Conservation (phyloP, 768 basidiomycete species). For the Rhizopogon sp. region DNA sequence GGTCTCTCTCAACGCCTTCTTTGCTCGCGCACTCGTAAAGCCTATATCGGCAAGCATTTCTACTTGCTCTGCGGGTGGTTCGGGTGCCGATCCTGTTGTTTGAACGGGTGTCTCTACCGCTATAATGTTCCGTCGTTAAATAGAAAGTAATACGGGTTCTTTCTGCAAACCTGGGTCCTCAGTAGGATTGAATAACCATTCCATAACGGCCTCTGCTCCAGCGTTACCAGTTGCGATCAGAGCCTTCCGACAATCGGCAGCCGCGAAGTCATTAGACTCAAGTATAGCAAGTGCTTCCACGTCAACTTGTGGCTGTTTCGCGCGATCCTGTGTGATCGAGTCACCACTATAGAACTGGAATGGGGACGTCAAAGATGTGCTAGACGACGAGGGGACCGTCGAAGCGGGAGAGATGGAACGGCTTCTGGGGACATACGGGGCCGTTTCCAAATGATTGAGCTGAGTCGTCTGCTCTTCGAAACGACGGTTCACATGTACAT, state of each 20-base stretch:
- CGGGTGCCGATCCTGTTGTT: conserved; percentile 30
- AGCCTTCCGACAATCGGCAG: conserved; percentile 82
- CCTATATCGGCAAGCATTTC: conserved; percentile 86
- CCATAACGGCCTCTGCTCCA: conserved; percentile 81
- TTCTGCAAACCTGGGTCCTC: conserved; percentile 73
- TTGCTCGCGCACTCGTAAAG: conserved; percentile 76
- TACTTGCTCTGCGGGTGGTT: conserved; percentile 69
- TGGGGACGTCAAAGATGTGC: conserved; percentile 55
- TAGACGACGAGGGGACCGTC: no score
- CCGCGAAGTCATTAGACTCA: conserved; percentile 89
- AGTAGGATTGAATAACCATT: conserved; percentile 94
- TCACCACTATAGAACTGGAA: conserved; percentile 66
- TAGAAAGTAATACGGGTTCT: not conserved
- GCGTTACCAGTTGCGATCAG: conserved; percentile 80
- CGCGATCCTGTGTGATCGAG: conserved; percentile 45
- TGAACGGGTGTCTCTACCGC: conserved; percentile 84
- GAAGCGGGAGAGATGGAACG: conserved; percentile 69
- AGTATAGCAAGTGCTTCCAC: conserved; percentile 69
- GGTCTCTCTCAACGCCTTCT: conserved; percentile 83
- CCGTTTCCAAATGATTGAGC: conserved; percentile 45
- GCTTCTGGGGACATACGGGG: conserved; percentile 57
- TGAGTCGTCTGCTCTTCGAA: conserved; percentile 56
- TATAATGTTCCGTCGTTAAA: conserved; percentile 24
- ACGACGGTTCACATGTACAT: conserved; percentile 45
- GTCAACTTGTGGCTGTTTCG: conserved; percentile 69